Base-by-base conservation (phyloP, 1,139 yeast species). In the Blastobotrys indianensis region DNA sequence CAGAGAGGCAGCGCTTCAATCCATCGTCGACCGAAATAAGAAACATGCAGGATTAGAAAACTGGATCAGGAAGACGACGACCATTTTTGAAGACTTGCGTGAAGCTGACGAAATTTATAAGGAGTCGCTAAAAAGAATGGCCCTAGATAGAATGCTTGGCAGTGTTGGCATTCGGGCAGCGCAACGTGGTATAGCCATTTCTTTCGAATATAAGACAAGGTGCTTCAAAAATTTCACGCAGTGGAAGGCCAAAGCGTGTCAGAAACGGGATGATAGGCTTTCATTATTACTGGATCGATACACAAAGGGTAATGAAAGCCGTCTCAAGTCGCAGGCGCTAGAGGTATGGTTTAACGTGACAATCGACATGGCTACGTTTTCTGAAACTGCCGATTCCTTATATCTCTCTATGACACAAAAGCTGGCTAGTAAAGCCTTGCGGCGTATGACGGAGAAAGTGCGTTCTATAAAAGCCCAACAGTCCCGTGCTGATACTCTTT, bases 171-270 rank as follows among this genome's bases (percentile, higher is more conserved):
- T 13, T 5, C 10, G 9, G 11, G 34, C 34, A 15, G 39, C 41
- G 17, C 31, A 30, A 16, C 42, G 48, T 35, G 30, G 36, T 7
- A 16, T 33, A 15, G 51, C 52, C 2, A 42, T 48, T 31, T 41
- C 42, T 28, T 12, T 39, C 16, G 46, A 44, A 10, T 35, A 38
- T 16, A 31, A 34, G 12, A 17, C 12, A 3, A 5, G n/a, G 17
- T 38, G 25, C 20, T 12, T 23, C 2, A 12, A n/a, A 4, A 13
- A 20, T 1, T 40, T 44, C 15, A 16, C 13, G 15, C 16, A 15
- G 5, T 44, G 47, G 47, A 36, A 16, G 15, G 23, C n/a, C 9
- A 39, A 41, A 12, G 36, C 48, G 15, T n/a, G 11, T 7, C 25
- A 11, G 13, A 37, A 35, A 9, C 38, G 42, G 13, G 33, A 40